Evolutionary conservation across 768 basidiomycete species (phyloP), one percentile per base, ranked within the genome.

Genomic region (Suillus ampliporus): DNA sequence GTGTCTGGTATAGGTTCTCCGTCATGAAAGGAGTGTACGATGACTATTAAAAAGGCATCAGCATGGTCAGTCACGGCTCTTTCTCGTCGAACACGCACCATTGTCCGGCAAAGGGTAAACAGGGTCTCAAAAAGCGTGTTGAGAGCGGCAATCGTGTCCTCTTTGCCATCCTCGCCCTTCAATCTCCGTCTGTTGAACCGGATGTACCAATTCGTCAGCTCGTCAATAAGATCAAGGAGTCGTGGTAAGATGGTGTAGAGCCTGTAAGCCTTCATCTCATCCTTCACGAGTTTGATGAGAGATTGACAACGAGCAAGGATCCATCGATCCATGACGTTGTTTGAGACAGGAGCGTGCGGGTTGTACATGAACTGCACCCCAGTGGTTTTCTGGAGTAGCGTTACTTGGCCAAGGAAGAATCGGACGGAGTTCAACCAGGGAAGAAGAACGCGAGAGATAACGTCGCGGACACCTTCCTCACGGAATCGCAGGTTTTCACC

Each of bases 381-480:
- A 10, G 84, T 84, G 23, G 86, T 86, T 74, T 97, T 97, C 76
- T 94, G 90, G 69, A 94, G 82, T 28, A 99, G 80, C 4, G 89
- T 89, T 40, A 88, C 92, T 74, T 98, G 96, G n/a, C 94, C 94
- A 53, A 98, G 83, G 87, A 99, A 97, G 86, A 99, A 99, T 61
- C 97, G 94, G 88, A 96, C 96, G 48, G 96, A 93, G 75, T 99
- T 99, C 73, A 99, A 86, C 95, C 97, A 99, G 5, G 97, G 97
- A 14, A 98, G 84, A 64, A 99, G 89, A 38, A 98, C 97, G n/a
- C 93, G 91, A 47, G 95, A 92, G 67, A 99, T 84, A 67, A 99
- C 95, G 69, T 99, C 97, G 67, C 94, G 91, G 62, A 99, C 97
- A 65, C 97, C 97, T 68, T 97, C 94, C 77, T 99, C 97, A 56